Base-by-base conservation (phyloP, 306 rosid genomes). In the Sophora flavescens region DNA sequence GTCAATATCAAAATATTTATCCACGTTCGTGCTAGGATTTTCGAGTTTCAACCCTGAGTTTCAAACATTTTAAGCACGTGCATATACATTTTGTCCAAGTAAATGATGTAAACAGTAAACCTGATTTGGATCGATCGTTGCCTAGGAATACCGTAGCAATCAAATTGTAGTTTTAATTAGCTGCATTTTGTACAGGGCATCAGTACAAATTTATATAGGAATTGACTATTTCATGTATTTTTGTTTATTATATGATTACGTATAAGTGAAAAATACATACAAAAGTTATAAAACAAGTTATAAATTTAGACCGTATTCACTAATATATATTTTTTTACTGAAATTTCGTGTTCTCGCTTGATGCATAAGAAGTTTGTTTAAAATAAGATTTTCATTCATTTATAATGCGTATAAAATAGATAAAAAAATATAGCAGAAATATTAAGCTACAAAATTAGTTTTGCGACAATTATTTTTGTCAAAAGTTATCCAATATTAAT, bases 161-260 rank as follows among this genome's bases (percentile, higher is more conserved):
- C 26, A 33, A 36, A 15, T 28, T 63, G 28, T 67, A 45, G 41
- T 22, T 67, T 67, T 67, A 26, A 13, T 66, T 45, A 6, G 72
- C 39, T 13, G 42, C 39, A 67, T 41, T 26, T 45, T 12, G 58
- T 47, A 18, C 28, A n/a, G 68, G 66, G 44, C 22, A 61, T 33
- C 66, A 39, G 5, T 59, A 50, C 70, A 64, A 64, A 41, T 30
- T 30, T 30, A 30, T 30, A 30, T 30, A 30, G 3, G 2, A 30
- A 30, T 30, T 30, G 32, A 30, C 3, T 30, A 30, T 30, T 30
- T 30, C 32, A 30, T 30, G 32, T 30, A 30, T 30, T 30, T 30
- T 30, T 30, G 3, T 30, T 30, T 3, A 30, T 30, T 30, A 30
- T 30, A 30, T 30, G 32, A 30, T 30, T 30, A 30, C 2, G 32